Evolutionary conservation across 441 rosid genomes (phyloP), one percentile per base, ranked within the genome.

Genomic region (Brassica hybrid): DNA sequence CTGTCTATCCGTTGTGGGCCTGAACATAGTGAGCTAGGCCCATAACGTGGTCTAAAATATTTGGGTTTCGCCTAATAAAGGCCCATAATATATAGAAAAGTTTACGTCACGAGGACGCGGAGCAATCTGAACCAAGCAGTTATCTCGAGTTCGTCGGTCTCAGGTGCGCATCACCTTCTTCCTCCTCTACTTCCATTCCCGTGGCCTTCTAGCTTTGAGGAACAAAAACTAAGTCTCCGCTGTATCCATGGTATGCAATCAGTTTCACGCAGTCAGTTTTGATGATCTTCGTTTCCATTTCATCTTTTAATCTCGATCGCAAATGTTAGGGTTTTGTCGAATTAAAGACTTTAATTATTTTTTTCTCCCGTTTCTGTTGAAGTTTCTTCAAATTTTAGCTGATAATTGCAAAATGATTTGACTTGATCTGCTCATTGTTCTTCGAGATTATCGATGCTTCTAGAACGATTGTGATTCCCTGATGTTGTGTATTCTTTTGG

Each of bases 281-380:
- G 65, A 71, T 75, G 68, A 74, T 79, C 74, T 79, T 69, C 56
- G 65, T 41, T 54, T 59, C 45, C 68, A 69, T 69, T 56, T n/a
- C 10, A 27, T 27, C 32, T 27, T 27, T 27, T 27, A 27, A 27
- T 27, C 6, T 45, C 18, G 73, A 73, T 79, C 79, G 69, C 68
- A 65, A 58, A 19, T 70, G 30, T 65, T 79, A 79, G 76, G 82
- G 82, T 27, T 65, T 79, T 75, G 64, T 62, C 63, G 69, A 74
- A 32, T 69, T 56, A 43, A 4, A 32, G 63, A 64, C 62, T 63
- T 21, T 14, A 50, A 45, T 45, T 4, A 27, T 4, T 4, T 27
- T 4, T 27, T 27, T 27, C 30, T 27, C 30, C 30, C 30, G 30
- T 27, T 70, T 19, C 13, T 18, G 50, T 34, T 65, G 36, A 17